These are phyloP conservation scores for Fusarium annulatum DNA, from an alignment of 2,329 filamentous ascomycete genomes.

Conservation along the genomic window DNA sequence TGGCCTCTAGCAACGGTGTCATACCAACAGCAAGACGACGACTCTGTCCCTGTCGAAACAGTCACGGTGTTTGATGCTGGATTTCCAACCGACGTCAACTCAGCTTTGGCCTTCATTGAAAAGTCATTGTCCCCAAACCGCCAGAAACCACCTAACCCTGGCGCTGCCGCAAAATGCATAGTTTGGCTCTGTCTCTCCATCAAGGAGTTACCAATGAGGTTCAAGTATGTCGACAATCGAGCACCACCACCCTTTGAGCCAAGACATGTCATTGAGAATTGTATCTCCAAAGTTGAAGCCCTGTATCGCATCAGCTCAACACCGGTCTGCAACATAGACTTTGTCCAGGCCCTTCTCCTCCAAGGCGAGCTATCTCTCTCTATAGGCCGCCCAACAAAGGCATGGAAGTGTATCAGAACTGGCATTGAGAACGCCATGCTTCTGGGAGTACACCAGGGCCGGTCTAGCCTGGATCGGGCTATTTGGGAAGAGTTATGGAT, in stretches of 20 bases:
- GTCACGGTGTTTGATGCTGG: neutral
- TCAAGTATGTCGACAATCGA: neutral
- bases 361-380: neutral
- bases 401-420: neutral
- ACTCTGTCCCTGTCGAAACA: neutral
- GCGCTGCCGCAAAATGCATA: neutral
- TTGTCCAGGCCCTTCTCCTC: neutral
- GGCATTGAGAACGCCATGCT: neutral
- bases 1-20: constrained; percentile 10
- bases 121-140: neutral
- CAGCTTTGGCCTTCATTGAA: neutral
- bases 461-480: neutral
- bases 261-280: neutral
- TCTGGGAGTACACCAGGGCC: neutral
- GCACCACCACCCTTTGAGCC: neutral
- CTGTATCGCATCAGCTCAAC: neutral
- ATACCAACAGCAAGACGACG: neutral
- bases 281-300: neutral
- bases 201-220: neutral
- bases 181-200: neutral
- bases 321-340: neutral
- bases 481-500: neutral
- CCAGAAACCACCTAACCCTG: neutral
- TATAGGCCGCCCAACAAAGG: neutral
- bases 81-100: neutral